These are phyloP conservation scores for Boletus speciosus DNA, from an alignment of 768 basidiomycete genomes.

Conservation along the genomic window DNA sequence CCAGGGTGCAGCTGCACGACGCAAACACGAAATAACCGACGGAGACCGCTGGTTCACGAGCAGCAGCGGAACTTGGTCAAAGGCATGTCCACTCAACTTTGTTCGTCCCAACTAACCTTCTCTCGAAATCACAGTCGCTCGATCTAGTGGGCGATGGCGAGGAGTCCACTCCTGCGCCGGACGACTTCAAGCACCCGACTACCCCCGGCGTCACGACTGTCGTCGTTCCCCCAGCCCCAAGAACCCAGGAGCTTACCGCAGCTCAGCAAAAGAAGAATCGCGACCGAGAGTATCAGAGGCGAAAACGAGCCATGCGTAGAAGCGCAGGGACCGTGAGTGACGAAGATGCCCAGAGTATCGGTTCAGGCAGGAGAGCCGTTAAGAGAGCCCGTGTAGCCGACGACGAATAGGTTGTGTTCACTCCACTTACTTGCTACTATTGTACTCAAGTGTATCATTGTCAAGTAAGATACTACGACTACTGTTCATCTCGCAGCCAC, in stretches of 20 bases:
- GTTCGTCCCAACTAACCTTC: conserved; percentile 1
- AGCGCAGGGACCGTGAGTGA: conserved; percentile 70
- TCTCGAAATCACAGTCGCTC: conserved; percentile 53
- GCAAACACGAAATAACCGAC: conserved; percentile 74
- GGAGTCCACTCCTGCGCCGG: conserved; percentile 56
- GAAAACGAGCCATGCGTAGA: conserved; percentile 63
- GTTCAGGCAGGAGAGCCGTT: conserved; percentile 54
- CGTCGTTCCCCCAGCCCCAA: conserved; percentile 69
- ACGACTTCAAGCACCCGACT: conserved; percentile 65
- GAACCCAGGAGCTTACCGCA: conserved; percentile 61
- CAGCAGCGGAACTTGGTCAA: conserved; percentile 74
- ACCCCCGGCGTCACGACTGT: conserved; percentile 75
- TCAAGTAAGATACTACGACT: neutral
- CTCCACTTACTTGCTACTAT: neutral
- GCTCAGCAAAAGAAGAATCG: conserved; percentile 74
- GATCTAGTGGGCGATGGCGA: conserved; percentile 72
- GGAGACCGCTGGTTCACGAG: conserved; percentile 78
- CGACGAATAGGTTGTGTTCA: conserved; percentile 48
- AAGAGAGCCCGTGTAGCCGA: conserved; percentile 67
- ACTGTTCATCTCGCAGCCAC: neutral
- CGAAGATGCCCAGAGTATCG: conserved; percentile 51
- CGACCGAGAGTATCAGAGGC: conserved; percentile 79
- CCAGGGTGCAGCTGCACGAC: conserved; percentile 46
- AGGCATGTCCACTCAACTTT: conserved; percentile 40
- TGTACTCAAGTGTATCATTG: conserved; percentile 6